Conservation (phyloP, 257 asterid species). For the Knoxia roxburghii region DNA sequence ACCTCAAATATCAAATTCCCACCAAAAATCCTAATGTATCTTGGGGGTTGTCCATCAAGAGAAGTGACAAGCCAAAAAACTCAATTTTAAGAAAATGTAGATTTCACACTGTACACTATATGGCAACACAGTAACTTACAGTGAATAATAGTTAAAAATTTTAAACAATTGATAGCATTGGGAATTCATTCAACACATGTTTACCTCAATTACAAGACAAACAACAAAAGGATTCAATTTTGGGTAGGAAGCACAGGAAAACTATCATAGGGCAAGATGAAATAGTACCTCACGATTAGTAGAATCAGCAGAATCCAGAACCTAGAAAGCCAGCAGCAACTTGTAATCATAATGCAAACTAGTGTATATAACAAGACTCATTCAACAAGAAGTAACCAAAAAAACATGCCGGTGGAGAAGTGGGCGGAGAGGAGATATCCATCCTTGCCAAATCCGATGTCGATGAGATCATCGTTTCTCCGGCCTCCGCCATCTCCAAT, state of each 20-base stretch:
- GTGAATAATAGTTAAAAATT: background rate
- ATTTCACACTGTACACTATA: too few species aligned
- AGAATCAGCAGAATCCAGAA: slow-evolving; percentile 35
- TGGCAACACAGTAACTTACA: background rate
- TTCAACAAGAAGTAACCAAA: too few species aligned
- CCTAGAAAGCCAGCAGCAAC: slow-evolving; percentile 38
- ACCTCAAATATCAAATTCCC: background rate
- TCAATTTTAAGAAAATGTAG: background rate
- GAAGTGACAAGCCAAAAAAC: background rate
- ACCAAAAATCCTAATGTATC: too few species aligned
- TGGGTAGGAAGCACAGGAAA: background rate
- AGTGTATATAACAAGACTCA: background rate
- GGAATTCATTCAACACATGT: too few species aligned
- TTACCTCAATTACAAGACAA: background rate
- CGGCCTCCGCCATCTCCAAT: slow-evolving; percentile 81
- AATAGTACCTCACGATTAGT: slow-evolving; percentile 45
- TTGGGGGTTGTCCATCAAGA: too few species aligned
- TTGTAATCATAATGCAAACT: slow-evolving; percentile 4
- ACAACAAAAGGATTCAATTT: background rate
- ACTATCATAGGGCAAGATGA: background rate
- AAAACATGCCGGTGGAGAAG: too few species aligned
- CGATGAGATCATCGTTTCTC: slow-evolving; percentile 84
- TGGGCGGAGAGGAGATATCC: too few species aligned
- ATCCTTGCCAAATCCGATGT: slow-evolving; percentile 88
- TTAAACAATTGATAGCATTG: background rate